These are phyloP conservation scores for Musa balbisiana DNA, from an alignment of 202 grass and related monocot species.

Conservation along the genomic window DNA sequence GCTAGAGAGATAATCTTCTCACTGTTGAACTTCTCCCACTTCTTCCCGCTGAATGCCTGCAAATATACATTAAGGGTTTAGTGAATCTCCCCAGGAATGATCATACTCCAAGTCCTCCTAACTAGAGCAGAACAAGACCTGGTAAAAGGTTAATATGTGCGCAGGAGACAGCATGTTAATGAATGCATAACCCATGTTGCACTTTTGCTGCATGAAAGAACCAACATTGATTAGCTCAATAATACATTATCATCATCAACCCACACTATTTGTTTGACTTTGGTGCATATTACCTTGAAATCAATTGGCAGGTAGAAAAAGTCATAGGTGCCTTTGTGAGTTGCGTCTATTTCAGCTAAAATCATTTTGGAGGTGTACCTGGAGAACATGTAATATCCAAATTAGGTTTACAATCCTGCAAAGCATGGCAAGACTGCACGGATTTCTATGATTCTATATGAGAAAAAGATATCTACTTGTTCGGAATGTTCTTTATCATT, in stretches of 20 bases:
- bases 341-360: conserved; percentile 37
- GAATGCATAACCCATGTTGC: conserved; percentile 50
- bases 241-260: background rate
- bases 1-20: conserved; percentile 39
- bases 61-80: background rate
- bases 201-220: conserved; percentile 33
- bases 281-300: conserved; percentile 29
- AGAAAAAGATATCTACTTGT: conserved; percentile 27
- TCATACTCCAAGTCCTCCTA: background rate
- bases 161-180: conserved; percentile 32
- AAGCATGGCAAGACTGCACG: background rate
- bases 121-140: conserved; percentile 20
- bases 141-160: conserved; percentile 33
- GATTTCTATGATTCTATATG: background rate
- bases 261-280: background rate
- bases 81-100: background rate
- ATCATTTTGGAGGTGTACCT: conserved; percentile 50
- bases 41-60: conserved; percentile 34
- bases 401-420: conserved; percentile 4
- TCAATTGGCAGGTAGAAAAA: conserved; percentile 45
- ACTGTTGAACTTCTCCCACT: conserved; percentile 42
- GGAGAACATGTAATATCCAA: conserved; percentile 8
- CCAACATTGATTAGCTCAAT: background rate
- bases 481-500: conserved; percentile 59
- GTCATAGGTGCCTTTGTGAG: conserved; percentile 33